Evolutionary conservation across 2,329 filamentous ascomycete species (phyloP).

Genomic region (Aspergillus felis): DNA sequence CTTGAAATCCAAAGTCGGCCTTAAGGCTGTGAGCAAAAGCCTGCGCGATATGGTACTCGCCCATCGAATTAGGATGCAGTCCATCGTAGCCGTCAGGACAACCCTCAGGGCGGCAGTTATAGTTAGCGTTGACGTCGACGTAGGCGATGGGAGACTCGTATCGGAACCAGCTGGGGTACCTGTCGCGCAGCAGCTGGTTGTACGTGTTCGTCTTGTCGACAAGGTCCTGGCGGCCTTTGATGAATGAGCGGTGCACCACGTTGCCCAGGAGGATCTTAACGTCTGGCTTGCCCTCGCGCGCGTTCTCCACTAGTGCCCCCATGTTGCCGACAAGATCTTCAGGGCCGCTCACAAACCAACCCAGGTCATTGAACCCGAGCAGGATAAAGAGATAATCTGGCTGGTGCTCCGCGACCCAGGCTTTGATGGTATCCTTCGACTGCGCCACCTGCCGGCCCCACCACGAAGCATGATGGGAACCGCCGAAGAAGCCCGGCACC

Average conservation of each 20-base stretch:
- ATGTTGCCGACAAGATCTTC: background rate
- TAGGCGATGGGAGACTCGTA: background rate
- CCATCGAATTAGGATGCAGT: slow-evolving; percentile 1
- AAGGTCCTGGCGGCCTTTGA: background rate
- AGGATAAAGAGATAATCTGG: background rate
- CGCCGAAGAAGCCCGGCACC: background rate
- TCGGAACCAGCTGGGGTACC: background rate
- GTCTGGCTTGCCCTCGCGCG: background rate
- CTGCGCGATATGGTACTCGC: background rate
- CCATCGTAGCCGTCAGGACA: slow-evolving; percentile 1
- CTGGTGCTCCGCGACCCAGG: background rate
- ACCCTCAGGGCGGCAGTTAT: background rate
- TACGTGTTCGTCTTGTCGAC: background rate
- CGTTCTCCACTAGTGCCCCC: background rate
- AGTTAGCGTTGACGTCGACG: background rate
- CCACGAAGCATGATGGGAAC: background rate
- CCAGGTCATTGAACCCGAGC: slow-evolving; percentile 1
- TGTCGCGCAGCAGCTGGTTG: background rate
- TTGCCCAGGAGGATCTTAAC: background rate
- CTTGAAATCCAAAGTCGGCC: background rate
- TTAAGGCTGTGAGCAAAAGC: background rate
- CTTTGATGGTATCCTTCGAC: background rate
- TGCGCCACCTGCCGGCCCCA: background rate
- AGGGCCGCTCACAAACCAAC: background rate
- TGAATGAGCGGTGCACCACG: background rate